Percentiles rank a stretch among this genome's conserved stretches.
phyloP scores from a whole-genome alignment of 192 early-diverging fungal species.

The Chytriomyces sp. region DNA sequence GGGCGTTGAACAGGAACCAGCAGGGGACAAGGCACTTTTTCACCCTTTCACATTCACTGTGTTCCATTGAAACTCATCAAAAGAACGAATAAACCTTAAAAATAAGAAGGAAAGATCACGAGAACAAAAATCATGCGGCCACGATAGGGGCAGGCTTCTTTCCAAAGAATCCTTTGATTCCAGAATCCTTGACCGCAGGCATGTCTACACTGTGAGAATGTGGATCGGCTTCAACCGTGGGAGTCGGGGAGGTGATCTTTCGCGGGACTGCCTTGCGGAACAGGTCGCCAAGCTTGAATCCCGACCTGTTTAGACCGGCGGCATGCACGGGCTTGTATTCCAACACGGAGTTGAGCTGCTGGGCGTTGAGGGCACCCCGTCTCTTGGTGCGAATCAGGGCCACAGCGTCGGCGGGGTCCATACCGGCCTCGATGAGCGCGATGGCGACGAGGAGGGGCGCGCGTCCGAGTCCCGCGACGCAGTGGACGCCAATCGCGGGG shows the following conservation, averaged over 20 bases:
- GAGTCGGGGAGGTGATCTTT: too few species aligned
- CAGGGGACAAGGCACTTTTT: too few species aligned
- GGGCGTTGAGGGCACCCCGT: slow-evolving; percentile 70
- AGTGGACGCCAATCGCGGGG: slow-evolving; percentile 65
- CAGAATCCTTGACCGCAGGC: too few species aligned
- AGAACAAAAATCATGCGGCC: neutral
- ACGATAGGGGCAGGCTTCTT: neutral
- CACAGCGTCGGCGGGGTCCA: slow-evolving; percentile 69
- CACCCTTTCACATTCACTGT: too few species aligned
- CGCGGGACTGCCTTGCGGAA: neutral
- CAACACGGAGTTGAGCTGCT: slow-evolving; percentile 62
- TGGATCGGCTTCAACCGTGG: neutral
- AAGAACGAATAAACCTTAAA: neutral
- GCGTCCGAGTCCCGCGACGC: slow-evolving; percentile 90
- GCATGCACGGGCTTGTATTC: slow-evolving; percentile 37
- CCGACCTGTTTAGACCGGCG: neutral
- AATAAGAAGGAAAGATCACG: neutral
- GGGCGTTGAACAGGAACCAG: too few species aligned
- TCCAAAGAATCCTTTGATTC: too few species aligned
- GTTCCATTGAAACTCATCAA: too few species aligned
- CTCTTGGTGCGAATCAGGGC: slow-evolving; percentile 61
- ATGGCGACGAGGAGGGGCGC: slow-evolving; percentile 85
- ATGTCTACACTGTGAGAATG: too few species aligned
- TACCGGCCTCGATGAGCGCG: slow-evolving; percentile 71
- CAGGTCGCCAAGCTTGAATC: neutral